Evolutionary conservation across 495 filamentous ascomycete species (phyloP).

Genomic region (Aspergillus affinis): DNA sequence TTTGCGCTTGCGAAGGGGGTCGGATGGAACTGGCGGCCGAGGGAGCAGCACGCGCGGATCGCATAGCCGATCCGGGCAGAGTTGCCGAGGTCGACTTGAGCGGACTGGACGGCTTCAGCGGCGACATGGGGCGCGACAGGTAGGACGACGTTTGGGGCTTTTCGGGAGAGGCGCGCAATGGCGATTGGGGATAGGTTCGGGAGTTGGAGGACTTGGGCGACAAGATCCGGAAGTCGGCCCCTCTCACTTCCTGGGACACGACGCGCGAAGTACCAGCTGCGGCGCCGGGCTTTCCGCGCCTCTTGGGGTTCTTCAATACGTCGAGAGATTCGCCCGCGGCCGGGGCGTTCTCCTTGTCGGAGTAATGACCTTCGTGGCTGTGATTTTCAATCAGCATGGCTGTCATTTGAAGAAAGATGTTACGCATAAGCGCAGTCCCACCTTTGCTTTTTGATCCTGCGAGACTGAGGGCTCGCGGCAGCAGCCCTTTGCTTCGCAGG

Average conservation of each 20-base stretch:
- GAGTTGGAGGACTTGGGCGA: constrained; percentile 83
- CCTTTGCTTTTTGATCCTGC: constrained; percentile 63
- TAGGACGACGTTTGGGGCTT: constrained; percentile 48
- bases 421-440: constrained; percentile 30
- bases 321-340: constrained; percentile 37
- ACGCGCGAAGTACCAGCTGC: constrained; percentile 45
- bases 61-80: constrained; percentile 17
- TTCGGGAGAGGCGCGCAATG: constrained; percentile 45
- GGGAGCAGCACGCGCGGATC: constrained; percentile 34
- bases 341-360: constrained; percentile 78
- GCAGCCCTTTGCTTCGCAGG: constrained; percentile 25
- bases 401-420: background rate
- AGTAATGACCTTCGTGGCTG: constrained; percentile 64
- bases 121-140: constrained; percentile 52
- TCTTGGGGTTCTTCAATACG: constrained; percentile 58
- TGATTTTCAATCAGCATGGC: constrained; percentile 11
- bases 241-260: constrained; percentile 48
- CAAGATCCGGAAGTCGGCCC: constrained; percentile 58
- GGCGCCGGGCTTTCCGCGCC: constrained; percentile 48
- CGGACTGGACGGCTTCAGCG: constrained; percentile 52
- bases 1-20: constrained; percentile 27
- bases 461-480: constrained; percentile 29
- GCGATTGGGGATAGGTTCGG: constrained; percentile 61
- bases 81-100: constrained; percentile 45
- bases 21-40: constrained; percentile 30